Conservation (phyloP, 257 asterid species). For the Plectranthus barbatus region DNA sequence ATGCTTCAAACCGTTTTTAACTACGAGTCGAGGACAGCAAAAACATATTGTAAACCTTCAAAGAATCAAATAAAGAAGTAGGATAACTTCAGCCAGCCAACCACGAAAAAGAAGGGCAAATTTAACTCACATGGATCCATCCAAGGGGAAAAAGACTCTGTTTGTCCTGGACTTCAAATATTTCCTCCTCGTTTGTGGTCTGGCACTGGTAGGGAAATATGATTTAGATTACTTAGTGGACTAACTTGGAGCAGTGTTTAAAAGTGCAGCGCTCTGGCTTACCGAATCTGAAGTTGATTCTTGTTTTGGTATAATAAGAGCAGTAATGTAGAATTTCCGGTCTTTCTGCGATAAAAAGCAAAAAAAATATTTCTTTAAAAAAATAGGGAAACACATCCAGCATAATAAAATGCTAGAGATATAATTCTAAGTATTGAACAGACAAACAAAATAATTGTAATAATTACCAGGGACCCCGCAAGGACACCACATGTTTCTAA, state of each 20-base stretch:
- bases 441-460: constrained; percentile 3
- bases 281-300: constrained; percentile 98
- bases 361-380: not conserved
- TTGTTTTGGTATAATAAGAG: constrained; percentile 95
- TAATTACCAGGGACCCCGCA: constrained; percentile 89
- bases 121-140: constrained; percentile 86
- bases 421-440: constrained; percentile 6
- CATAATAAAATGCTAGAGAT: not conserved
- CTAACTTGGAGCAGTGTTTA: not conserved
- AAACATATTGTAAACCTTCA: not conserved
- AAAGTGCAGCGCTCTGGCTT: constrained; percentile 20
- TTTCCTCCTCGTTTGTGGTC: constrained; percentile 92
- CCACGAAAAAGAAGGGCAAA: constrained; percentile 28
- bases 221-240: constrained; percentile 11
- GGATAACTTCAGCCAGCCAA: constrained; percentile 24
- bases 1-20: not conserved
- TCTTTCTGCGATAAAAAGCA: constrained; percentile 53
- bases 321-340: constrained; percentile 69
- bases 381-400: not conserved
- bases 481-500: constrained; percentile 96
- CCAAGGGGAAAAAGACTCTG: constrained; percentile 80
- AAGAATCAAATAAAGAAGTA: constrained; percentile 3
- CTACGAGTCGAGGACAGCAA: not conserved
- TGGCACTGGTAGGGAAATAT: constrained; percentile 61
- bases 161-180: constrained; percentile 96